Conservation (phyloP, 139 green algal genomes). For the Spirogloea muscicola region DNA sequence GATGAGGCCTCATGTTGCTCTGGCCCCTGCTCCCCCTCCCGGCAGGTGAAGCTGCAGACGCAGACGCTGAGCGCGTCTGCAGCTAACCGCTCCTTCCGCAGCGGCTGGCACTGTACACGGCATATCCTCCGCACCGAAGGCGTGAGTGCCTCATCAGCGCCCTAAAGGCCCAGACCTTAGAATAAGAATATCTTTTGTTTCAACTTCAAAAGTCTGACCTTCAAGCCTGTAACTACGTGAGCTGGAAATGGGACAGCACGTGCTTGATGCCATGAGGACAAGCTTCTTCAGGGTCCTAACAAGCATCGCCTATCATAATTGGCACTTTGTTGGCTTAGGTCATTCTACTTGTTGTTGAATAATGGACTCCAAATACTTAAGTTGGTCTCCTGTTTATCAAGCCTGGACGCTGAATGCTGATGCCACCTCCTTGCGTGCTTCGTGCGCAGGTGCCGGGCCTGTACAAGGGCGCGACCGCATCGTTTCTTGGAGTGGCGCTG, state of each 20-base stretch:
- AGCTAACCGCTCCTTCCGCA: slow-evolving; percentile 6
- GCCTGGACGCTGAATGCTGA: no score
- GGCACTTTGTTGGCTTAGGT: background rate
- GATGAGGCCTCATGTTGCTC: background rate
- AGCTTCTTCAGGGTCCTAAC: background rate
- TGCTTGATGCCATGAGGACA: background rate
- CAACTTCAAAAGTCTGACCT: no score
- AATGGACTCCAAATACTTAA: background rate
- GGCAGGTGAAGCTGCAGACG: slow-evolving; percentile 42
- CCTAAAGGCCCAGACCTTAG: no score
- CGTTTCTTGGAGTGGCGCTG: slow-evolving; percentile 34
- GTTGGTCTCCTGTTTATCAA: background rate
- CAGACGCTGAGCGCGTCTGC: slow-evolving; percentile 12
- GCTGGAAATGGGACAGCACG: background rate
- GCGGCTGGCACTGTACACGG: slow-evolving; percentile 19
- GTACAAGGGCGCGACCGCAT: slow-evolving; percentile 46
- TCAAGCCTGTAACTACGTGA: background rate
- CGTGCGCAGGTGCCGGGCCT: slow-evolving; percentile 32
- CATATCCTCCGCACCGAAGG: slow-evolving; percentile 43
- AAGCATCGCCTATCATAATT: no score
- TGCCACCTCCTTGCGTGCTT: background rate
- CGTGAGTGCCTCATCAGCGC: slow-evolving; percentile 11
- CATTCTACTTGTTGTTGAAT: background rate
- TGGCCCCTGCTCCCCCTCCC: no score
- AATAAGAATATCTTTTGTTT: no score